Evolutionary conservation across 2,329 filamentous ascomycete genomes (phyloP), one percentile per base, ranked within the genome.

Genomic region (Coleophoma crateriformis): DNA sequence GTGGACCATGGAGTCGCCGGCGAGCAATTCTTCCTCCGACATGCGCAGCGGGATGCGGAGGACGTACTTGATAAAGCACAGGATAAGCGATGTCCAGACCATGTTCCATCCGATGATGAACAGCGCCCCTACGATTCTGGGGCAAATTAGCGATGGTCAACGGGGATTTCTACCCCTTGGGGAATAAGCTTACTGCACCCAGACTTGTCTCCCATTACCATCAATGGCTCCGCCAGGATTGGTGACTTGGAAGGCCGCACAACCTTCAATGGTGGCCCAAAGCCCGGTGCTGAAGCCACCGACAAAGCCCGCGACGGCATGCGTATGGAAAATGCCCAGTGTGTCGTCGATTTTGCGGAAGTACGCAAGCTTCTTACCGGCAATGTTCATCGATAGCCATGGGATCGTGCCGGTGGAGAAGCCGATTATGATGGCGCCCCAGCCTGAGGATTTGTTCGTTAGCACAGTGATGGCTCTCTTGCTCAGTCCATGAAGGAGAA

Each of bases 331-430:
- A 35, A 73, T 67, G 51, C 72, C 75, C 39, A 79, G 69, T 10
- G 74, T 68, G 58, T 83, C 77, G 60, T 82, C 77, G 52, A 74
- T 70, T 54, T 71, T 68, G 58, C 77, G 76, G 76, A 85, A 84
- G 64, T 84, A 82, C 55, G 78, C 77, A 48, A 62, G 58, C 49
- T 67, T 68, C 57, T 70, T 72, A 47, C 69, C 71, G 7, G 71
- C 55, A 19, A 75, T 61, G 60, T 76, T 76, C 72, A 77, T 75
- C 20, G 67, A 69, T 12, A 74, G 49, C 73, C 73, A 76, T 1
- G 74, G 74, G 15, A 76, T 66, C 12, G 60, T 64, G 12, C 72
- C 73, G 7, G 68, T 70, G 49, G 65, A 70, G 20, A 69, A 52
- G 4, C 74, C 74, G 35, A 76, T 68, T 48, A 72, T 63, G 57